Conservation (phyloP, 163 green algal species). For the Chlorella variabilis region DNA sequence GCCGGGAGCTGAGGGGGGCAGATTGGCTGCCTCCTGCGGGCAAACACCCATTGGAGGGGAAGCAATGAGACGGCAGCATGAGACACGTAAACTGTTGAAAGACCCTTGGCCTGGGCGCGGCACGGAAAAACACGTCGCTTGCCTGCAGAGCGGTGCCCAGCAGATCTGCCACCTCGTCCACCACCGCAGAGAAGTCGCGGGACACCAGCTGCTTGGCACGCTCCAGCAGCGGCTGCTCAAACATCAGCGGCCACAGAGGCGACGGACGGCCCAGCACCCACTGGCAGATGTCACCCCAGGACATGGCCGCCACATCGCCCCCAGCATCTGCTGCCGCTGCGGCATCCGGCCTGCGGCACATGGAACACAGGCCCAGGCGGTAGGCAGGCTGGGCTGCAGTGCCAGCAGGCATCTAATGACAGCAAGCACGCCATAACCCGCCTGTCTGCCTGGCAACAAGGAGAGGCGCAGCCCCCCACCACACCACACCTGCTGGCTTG, state of each 20-base stretch:
- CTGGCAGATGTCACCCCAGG: constrained; percentile 61
- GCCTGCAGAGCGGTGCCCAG: constrained; percentile 15
- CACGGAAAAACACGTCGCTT: no score
- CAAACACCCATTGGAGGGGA: not conserved
- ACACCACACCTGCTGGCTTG: not conserved
- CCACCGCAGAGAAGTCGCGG: not conserved
- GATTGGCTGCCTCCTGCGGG: constrained; percentile 5
- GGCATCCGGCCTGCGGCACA: not conserved
- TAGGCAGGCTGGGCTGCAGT: no score
- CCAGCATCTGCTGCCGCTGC: not conserved
- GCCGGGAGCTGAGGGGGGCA: constrained; percentile 7
- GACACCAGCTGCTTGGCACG: constrained; percentile 66
- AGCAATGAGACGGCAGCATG: no score
- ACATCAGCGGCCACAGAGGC: constrained; percentile 76
- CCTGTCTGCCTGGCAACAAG: not conserved
- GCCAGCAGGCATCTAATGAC: not conserved
- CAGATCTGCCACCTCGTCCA: constrained; percentile 11
- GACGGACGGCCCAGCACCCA: constrained; percentile 75
- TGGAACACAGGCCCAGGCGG: no score
- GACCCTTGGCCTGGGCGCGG: no score
- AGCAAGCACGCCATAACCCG: no score
- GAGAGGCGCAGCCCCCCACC: no score
- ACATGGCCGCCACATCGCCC: not conserved
- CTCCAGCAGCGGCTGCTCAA: constrained; percentile 77
- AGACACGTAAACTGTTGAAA: not conserved